Evolutionary conservation across 768 basidiomycete genomes (phyloP), one percentile per base, ranked within the genome.

Genomic region (Leccinum boreale): DNA sequence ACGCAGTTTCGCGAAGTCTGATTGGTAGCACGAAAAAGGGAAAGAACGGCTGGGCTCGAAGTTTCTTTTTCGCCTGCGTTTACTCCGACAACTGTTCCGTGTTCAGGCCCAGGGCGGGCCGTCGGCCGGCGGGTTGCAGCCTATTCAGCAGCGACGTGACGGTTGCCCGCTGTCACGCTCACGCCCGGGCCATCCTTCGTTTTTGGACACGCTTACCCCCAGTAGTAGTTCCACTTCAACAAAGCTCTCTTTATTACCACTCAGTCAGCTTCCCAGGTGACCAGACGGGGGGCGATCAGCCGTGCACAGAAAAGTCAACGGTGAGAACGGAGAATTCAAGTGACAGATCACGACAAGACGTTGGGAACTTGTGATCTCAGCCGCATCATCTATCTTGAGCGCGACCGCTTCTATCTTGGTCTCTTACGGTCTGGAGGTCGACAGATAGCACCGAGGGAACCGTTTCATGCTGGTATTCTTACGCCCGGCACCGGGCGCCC

Each of bases 391-490:
- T 46, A 54, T 68, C 60, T 58, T 28, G 47, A 50, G 23, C 49
- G 52, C 14, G 4, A 28, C 46, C 24, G 29, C 52, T 68, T 60
- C 58, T 42, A 58, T 63, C 56, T 63, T 51, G 55, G 67, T 50
- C 33, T 19, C n/a, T 28, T 57, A 31, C 15, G 15, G 53, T 45
- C 49, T 54, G 46, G 45, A 39, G 35, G 35, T 58, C 63, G 48
- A 50, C 10, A 31, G 44, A 52, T 47, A 24, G 23, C n/a, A 48
- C 54, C 39, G 55, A 42, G 54, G 23, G 28, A 55, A 58, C 52
- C 58, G 17, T 63, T 58, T 56, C 55, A 48, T 52, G 51, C 50
- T 53, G 50, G 45, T 46, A 29, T 64, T 55, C 66, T 69, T 62
- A 28, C 51, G 35, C 45, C 61, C 67, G 62, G 64, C 44, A 21